Conservation (phyloP, 2,329 filamentous ascomycete genomes). For the Thermomyces lanuginosus region DNA sequence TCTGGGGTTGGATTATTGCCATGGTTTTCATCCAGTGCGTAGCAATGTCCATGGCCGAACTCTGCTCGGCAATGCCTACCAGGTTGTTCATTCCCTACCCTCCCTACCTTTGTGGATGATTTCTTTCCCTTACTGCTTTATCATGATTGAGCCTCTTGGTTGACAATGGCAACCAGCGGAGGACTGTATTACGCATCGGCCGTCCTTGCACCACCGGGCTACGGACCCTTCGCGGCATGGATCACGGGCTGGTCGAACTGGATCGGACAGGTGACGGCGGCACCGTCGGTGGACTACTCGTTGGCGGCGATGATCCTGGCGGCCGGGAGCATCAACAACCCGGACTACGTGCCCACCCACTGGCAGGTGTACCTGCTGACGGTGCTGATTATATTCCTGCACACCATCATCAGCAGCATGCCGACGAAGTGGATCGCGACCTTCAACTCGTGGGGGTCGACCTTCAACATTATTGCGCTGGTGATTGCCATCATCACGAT, state of each 20-base stretch:
- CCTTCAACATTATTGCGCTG: slow-evolving; percentile 53
- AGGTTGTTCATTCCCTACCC: slow-evolving; percentile 21
- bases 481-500: slow-evolving; percentile 53
- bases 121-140: not conserved
- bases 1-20: slow-evolving; percentile 60
- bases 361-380: slow-evolving; percentile 57
- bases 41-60: slow-evolving; percentile 52
- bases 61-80: slow-evolving; percentile 59
- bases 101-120: not conserved
- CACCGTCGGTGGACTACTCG: slow-evolving; percentile 51
- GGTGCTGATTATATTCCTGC: slow-evolving; percentile 49
- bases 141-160: no score
- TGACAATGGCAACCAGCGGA: no score
- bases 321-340: slow-evolving; percentile 50
- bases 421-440: slow-evolving; percentile 54
- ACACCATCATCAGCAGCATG: slow-evolving; percentile 51
- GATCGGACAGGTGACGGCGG: slow-evolving; percentile 49
- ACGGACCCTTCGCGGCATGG: slow-evolving; percentile 51
- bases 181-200: slow-evolving; percentile 60
- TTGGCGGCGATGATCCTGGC: slow-evolving; percentile 56
- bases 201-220: slow-evolving; percentile 50
- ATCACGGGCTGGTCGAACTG: slow-evolving; percentile 56
- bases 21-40: slow-evolving; percentile 58
- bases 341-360: slow-evolving; percentile 45
- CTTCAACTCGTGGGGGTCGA: slow-evolving; percentile 54